phyloP scores from a whole-genome alignment of 805 yeast species.

The Candida gorgasii region DNA sequence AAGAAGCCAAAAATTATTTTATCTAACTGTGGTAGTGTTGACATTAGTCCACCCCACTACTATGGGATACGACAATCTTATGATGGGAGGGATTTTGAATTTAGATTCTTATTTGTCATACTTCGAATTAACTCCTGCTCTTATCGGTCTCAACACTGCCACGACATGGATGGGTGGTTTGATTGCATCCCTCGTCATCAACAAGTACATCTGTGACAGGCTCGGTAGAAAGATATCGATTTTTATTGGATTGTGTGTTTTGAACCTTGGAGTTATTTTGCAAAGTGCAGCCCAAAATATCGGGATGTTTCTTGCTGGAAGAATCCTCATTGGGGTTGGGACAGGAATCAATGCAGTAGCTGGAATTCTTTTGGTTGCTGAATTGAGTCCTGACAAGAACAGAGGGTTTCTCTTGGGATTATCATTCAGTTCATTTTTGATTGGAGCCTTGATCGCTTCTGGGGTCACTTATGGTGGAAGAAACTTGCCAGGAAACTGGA shows the following conservation, averaged over 20 bases:
- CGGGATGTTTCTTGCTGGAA: conserved; percentile 39
- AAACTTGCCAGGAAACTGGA: conserved; percentile 17
- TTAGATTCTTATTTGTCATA: conserved; percentile 12
- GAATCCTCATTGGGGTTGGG: conserved; percentile 44
- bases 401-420: conserved; percentile 41
- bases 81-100: conserved; percentile 15
- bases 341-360: conserved; percentile 42
- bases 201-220: conserved; percentile 24
- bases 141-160: conserved; percentile 16
- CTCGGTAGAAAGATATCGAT: conserved; percentile 38
- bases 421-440: conserved; percentile 50
- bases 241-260: conserved; percentile 24
- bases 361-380: conserved; percentile 49
- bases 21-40: conserved; percentile 4
- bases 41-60: conserved; percentile 13
- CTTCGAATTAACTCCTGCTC: conserved; percentile 11
- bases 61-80: conserved; percentile 14
- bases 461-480: conserved; percentile 30
- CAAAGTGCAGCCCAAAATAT: conserved; percentile 39
- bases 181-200: conserved; percentile 17
- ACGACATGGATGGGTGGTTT: conserved; percentile 16
- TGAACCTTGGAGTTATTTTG: conserved; percentile 34
- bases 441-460: conserved; percentile 52
- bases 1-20: conserved; percentile 6
- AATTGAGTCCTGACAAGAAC: conserved; percentile 46